Percentiles rank a stretch among this genome's conserved stretches.
phyloP scores from a whole-genome alignment of 2,329 filamentous ascomycete species.

The Arthrobotrys entomopaga region DNA sequence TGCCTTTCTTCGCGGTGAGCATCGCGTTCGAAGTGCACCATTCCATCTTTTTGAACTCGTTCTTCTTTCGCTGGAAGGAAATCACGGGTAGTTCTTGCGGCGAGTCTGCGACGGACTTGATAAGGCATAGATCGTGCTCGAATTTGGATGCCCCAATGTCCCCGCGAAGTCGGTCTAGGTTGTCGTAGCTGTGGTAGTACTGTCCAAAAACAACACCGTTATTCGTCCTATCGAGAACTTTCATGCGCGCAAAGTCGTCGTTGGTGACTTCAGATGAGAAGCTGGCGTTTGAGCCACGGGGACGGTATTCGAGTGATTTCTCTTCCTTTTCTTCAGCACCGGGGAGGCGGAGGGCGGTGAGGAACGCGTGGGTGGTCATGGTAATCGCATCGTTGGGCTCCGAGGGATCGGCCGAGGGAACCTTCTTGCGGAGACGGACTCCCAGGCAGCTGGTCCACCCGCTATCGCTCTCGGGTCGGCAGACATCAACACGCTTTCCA shows the following conservation, averaged over 20 bases:
- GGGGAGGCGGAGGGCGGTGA: constrained; percentile 48
- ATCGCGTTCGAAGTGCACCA: constrained; percentile 47
- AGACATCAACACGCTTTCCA: constrained; percentile 44
- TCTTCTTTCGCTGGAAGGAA: constrained; percentile 49
- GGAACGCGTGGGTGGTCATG: constrained; percentile 52
- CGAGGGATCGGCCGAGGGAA: constrained; percentile 17
- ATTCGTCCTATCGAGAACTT: constrained; percentile 31
- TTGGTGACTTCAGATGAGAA: constrained; percentile 28
- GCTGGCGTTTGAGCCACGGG: constrained; percentile 31
- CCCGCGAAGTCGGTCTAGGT: constrained; percentile 24
- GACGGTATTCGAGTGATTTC: constrained; percentile 3
- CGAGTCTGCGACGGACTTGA: constrained; percentile 29
- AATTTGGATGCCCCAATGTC: constrained; percentile 45
- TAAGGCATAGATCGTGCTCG: constrained; percentile 40
- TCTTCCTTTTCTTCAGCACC: constrained; percentile 4
- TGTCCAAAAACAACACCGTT: constrained; percentile 30
- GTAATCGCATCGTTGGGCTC: constrained; percentile 47
- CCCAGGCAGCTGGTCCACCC: constrained; percentile 47
- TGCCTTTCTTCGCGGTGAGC: constrained; percentile 31
- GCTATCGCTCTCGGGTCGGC: constrained; percentile 23
- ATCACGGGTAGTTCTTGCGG: constrained; percentile 43
- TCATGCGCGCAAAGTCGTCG: constrained; percentile 37
- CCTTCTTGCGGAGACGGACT: constrained; percentile 36
- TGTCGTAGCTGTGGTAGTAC: constrained; percentile 41
- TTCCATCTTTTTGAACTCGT: constrained; percentile 51